Evolutionary conservation across 2,329 filamentous ascomycete genomes (phyloP).

Genomic region (Trichoderma aggressivum): DNA sequence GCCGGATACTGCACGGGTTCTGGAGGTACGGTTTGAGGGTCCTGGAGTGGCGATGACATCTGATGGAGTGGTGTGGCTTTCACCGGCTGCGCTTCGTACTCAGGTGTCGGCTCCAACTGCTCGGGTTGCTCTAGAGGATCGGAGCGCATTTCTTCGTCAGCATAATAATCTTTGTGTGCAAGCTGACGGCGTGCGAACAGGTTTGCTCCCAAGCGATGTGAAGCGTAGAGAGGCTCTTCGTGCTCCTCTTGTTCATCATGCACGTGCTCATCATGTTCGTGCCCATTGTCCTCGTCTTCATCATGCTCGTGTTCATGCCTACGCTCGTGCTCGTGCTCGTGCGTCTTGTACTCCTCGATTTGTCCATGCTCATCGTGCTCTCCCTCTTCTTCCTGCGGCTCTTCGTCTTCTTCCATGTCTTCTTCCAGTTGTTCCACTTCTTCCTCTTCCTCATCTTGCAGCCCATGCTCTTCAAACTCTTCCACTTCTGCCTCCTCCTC

Average conservation of each 20-base stretch:
- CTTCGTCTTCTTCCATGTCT: not conserved
- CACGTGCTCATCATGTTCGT: not conserved
- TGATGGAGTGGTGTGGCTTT: slow-evolving; percentile 38
- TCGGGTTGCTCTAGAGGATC: slow-evolving; percentile 1
- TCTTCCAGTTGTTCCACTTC: not conserved
- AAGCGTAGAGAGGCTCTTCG: not conserved
- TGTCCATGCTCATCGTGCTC: not conserved
- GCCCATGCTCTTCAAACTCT: not conserved
- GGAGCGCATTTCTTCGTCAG: slow-evolving; percentile 21
- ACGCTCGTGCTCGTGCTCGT: slow-evolving; percentile 18
- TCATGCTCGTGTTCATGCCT: slow-evolving; percentile 16
- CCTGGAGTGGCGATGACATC: slow-evolving; percentile 37
- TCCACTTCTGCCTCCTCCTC: slow-evolving; percentile 18
- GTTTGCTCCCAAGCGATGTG: not conserved
- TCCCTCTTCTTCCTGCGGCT: not conserved
- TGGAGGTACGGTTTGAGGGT: slow-evolving; percentile 31
- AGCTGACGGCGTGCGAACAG: not conserved
- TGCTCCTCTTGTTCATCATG: slow-evolving; percentile 18
- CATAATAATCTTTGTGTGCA: not conserved
- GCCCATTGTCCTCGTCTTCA: not conserved
- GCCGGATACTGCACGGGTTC: slow-evolving; percentile 31
- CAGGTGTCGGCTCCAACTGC: slow-evolving; percentile 13
- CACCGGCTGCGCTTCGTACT: slow-evolving; percentile 20
- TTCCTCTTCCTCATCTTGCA: not conserved
- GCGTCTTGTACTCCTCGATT: slow-evolving; percentile 6